Evolutionary conservation across 192 early-diverging fungal genomes (phyloP).

Genomic region (Radiomyces spectabilis): DNA sequence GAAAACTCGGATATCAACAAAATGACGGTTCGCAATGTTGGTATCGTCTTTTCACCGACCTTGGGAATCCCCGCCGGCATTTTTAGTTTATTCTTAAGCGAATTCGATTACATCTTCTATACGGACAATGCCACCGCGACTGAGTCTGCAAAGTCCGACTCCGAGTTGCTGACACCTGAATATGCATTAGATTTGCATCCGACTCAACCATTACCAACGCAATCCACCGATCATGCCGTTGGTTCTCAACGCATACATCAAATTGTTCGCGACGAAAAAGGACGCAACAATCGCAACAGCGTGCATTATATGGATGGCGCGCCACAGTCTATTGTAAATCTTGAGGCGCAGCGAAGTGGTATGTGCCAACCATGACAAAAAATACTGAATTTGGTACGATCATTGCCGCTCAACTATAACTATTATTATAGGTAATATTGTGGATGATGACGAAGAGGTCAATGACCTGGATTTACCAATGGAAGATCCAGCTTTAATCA

Average conservation of each 20-base stretch:
- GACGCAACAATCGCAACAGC: conserved; percentile 41
- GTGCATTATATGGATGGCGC: conserved; percentile 34
- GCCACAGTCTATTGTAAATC: conserved; percentile 32
- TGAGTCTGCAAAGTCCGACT: too few species aligned
- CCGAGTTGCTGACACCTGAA: too few species aligned
- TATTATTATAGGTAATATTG: too few species aligned
- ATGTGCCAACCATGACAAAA: neutral
- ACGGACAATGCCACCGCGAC: conserved; percentile 43
- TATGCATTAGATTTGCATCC: neutral
- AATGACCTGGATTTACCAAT: too few species aligned
- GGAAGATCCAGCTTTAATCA: too few species aligned
- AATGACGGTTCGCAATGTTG: conserved; percentile 95
- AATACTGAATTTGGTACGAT: too few species aligned
- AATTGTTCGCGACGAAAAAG: conserved; percentile 15
- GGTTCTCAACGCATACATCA: neutral
- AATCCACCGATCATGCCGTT: neutral
- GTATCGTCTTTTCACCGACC: conserved; percentile 95
- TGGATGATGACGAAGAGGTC: too few species aligned
- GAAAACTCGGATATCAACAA: conserved; percentile 79
- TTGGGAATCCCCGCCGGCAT: conserved; percentile 89
- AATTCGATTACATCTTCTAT: conserved; percentile 82
- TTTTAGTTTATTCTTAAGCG: conserved; percentile 85
- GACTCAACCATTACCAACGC: conserved; percentile 1
- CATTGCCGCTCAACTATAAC: too few species aligned
- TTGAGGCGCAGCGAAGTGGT: conserved; percentile 30